Evolutionary conservation across 331 rosid genomes (phyloP), one percentile per base, ranked within the genome.

Genomic region (Stylosanthes scabra): DNA sequence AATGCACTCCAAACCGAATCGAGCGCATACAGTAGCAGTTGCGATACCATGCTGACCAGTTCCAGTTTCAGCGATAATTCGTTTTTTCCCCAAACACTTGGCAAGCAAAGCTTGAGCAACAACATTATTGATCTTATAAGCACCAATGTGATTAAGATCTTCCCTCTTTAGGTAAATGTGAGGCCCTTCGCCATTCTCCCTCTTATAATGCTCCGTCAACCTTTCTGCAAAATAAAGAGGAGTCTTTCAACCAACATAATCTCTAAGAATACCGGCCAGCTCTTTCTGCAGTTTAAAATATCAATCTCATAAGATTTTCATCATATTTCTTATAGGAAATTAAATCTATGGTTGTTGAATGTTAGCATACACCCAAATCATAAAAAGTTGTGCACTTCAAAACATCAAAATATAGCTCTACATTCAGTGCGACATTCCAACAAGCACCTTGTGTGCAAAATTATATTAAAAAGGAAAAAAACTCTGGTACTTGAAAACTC

Each of bases 31-130:
- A 8, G 97, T 94, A 3, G 97, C 99, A 40, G 97, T 90, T 12
- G 99, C 99, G 74, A 94, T 97, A 13, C 99, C 99, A 63, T 94
- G 99, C 74, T 94, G 99, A 31, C 99, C 99, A 0, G 96, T 97
- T 40, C 99, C 99, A 44, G 99, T 94, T 68, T 94, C 99, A 56
- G 99, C 97, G 63, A 94, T 88, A 47, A 94, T 88, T 31, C 97
- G 90, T 39, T 82, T 83, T 78, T 94, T 94, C 50, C 97, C 96
- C 86, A 91, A 78, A n/a, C 79, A 80, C 86, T 88, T 91, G 3
- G 99, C 97, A 68, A 94, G 97, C 81, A 94, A 71, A 47, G 99
- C 99, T 66, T 94, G 97, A 16, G 90, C 97, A 76, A 94, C 83
- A 0, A 97, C 99, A 66, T 94, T 94, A 78, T 94, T 94, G 79